Evolutionary conservation across 495 filamentous ascomycete genomes (phyloP).

Genomic region (Letharia columbiana): DNA sequence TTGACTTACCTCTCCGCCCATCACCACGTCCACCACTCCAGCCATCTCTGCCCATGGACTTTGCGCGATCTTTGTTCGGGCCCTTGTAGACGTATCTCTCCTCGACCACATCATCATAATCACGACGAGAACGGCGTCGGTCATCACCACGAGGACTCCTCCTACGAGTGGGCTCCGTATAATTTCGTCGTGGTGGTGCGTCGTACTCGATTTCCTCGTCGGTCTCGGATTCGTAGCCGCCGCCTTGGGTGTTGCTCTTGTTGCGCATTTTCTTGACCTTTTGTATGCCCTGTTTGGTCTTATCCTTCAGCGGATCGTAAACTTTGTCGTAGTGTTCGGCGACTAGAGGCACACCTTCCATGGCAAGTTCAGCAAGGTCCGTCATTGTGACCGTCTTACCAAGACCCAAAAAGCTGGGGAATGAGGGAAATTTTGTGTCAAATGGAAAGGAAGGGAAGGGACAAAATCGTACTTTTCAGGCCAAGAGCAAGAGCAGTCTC

Average conservation of each 20-base stretch:
- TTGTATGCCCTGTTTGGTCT: slow-evolving; percentile 21
- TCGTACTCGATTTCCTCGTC: slow-evolving; percentile 20
- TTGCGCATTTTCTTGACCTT: slow-evolving; percentile 18
- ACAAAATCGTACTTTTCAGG: slow-evolving; percentile 7
- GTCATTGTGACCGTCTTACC: slow-evolving; percentile 7
- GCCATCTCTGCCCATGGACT: slow-evolving; percentile 20
- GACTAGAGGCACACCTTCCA: slow-evolving; percentile 22
- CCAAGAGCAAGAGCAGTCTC: slow-evolving; percentile 7
- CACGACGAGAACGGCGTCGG: slow-evolving; percentile 16
- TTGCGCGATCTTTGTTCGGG: slow-evolving; percentile 20
- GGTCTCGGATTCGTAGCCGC: slow-evolving; percentile 31
- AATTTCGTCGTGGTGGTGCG: slow-evolving; percentile 11
- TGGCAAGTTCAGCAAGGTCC: slow-evolving; percentile 24
- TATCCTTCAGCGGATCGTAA: slow-evolving; percentile 25
- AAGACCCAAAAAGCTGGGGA: background rate
- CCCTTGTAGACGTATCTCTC: slow-evolving; percentile 18
- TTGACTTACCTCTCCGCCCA: slow-evolving; percentile 9
- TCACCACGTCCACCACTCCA: slow-evolving; percentile 19
- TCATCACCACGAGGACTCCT: slow-evolving; percentile 9
- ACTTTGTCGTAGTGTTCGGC: slow-evolving; percentile 28
- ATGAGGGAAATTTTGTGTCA: background rate
- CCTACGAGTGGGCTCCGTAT: slow-evolving; percentile 14
- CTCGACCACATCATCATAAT: slow-evolving; percentile 21
- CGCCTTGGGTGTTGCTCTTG: slow-evolving; percentile 29
- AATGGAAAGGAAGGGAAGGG: background rate